Percentiles rank a stretch among this genome's conserved stretches.
phyloP scores from a whole-genome alignment of 78 protist species.

The Cavenderia fasciculata region DNA sequence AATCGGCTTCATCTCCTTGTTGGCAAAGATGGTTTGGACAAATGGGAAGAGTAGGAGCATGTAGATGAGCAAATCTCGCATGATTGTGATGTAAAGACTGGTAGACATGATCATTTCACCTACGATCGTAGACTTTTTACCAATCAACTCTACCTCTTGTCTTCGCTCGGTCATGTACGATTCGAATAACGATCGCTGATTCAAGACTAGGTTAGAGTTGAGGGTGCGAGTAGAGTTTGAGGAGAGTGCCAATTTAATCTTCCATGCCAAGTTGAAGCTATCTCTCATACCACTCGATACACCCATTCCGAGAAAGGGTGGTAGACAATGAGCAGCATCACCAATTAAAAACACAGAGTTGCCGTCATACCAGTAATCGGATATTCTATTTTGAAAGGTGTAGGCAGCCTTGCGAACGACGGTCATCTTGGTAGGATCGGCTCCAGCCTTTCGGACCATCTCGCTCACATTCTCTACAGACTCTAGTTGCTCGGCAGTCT shows the following conservation, averaged over 20 bases:
- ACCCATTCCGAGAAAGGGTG: constrained; percentile 61
- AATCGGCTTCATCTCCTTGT: too few species aligned
- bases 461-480: background rate
- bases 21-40: background rate
- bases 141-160: constrained; percentile 14
- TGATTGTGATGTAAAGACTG: background rate
- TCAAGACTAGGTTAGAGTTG: background rate
- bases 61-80: background rate
- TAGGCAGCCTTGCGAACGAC: constrained; percentile 2
- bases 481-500: background rate
- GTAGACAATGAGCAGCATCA: constrained; percentile 39
- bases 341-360: constrained; percentile 18
- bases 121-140: background rate
- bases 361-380: constrained; percentile 31
- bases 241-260: background rate
- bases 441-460: background rate
- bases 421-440: background rate
- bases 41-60: background rate
- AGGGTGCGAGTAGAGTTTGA: background rate
- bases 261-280: constrained; percentile 32
- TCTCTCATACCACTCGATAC: constrained; percentile 47
- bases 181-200: background rate
- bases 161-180: constrained; percentile 13
- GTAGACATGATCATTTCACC: constrained; percentile 33
- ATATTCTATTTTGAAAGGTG: constrained; percentile 5